Evolutionary conservation across 306 rosid species (phyloP).

Genomic region (Carpinus viminea): DNA sequence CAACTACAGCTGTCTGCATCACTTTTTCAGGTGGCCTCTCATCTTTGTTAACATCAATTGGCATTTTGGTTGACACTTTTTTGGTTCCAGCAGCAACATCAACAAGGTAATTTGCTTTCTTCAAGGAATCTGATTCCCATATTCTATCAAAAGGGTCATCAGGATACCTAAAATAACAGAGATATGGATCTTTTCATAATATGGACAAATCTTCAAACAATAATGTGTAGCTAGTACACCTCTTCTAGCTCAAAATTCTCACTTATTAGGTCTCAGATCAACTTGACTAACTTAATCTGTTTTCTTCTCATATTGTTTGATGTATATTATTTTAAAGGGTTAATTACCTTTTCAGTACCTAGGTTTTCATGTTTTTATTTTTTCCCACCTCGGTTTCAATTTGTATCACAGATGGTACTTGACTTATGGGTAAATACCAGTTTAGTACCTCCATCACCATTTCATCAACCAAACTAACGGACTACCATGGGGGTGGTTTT

Average conservation of each 20-base stretch:
- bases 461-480: too few relatives aligned
- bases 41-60: constrained; percentile 60
- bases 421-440: too few relatives aligned
- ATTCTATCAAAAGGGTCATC: constrained; percentile 95
- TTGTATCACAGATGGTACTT: too few relatives aligned
- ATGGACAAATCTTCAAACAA: neutral
- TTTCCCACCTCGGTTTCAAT: too few relatives aligned
- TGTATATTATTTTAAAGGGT: neutral
- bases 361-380: too few relatives aligned
- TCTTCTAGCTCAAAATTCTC: neutral
- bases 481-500: too few relatives aligned
- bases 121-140: constrained; percentile 89
- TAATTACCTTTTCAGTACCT: too few relatives aligned
- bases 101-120: constrained; percentile 92
- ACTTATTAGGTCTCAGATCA: neutral
- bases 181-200: constrained; percentile 10
- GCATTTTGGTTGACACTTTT: constrained; percentile 70
- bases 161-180: constrained; percentile 73
- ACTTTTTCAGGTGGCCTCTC: constrained; percentile 85
- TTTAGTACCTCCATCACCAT: too few relatives aligned
- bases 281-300: neutral
- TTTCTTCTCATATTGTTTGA: neutral
- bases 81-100: constrained; percentile 86
- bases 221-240: neutral
- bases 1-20: constrained; percentile 97